Evolutionary conservation across 2,329 filamentous ascomycete genomes (phyloP), one percentile per base, ranked within the genome.

Genomic region (Microthyrium microscopicum): DNA sequence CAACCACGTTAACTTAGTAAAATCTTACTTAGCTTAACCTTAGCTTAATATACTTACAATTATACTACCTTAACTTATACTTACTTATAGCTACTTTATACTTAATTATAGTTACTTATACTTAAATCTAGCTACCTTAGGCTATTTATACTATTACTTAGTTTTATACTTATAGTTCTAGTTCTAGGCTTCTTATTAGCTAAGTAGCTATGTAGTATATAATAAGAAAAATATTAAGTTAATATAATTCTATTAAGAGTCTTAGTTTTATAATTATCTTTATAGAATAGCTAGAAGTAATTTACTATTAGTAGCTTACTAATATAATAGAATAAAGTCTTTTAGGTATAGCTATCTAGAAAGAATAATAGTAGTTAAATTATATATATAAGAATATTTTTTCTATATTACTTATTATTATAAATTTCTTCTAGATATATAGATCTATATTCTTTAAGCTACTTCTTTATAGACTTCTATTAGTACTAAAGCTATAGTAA

Each of bases 1-100:
- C 37, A 37, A 34, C 37, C 37, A 38, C 38, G 38, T 39, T 39
- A 31, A 39, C 38, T 39, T 35, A 39, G 38, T 34, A 39, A 39
- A 38, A 38, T 39, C 26, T 35, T 36, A 36, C 31, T 32, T 36
- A 36, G 36, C 38, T 39, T 29, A 37, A 39, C 37, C 34, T 39
- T 29, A 29, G 34, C 37, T 39, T 29, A 36, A 28, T 36, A 40
- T 25, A 31, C 36, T 35, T 33, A 35, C 31, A 31, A 29, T 40
- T 40, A 32, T 29, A 40, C 35, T 36, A 36, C 38, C 37, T 39
- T 29, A 39, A 39, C 37, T 39, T 30, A 37, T 34, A 34, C 37
- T 37, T 28, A 28, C 36, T 39, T 27, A 36, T 29, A 34, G 36
- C 15, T 34, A 6, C 36, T 29, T 28, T 29, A 36, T 31, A 31